Percentiles rank a stretch among this genome's conserved stretches.
These are phyloP conservation scores for Arthroderma sp. DNA, from an alignment of 2,329 filamentous ascomycete genomes.

Conservation along the genomic window DNA sequence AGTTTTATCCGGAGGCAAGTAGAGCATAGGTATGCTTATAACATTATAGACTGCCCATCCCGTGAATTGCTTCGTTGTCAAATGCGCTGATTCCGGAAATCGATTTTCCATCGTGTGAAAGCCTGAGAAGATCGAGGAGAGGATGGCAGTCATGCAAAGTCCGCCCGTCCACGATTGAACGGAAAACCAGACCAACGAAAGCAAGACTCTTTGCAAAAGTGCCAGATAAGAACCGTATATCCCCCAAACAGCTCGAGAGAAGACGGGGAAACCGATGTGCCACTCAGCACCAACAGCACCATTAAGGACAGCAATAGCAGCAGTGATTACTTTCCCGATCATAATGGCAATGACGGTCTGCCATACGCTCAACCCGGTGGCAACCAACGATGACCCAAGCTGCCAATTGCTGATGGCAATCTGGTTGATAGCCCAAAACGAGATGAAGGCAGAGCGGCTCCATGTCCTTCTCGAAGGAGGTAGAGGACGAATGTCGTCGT, in stretches of 20 bases:
- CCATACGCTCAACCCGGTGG: slow-evolving; percentile 22
- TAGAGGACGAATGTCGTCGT: slow-evolving; percentile 40
- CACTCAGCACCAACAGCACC: slow-evolving; percentile 29
- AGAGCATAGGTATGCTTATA: slow-evolving; percentile 29
- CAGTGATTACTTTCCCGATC: slow-evolving; percentile 25
- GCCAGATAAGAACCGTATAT: slow-evolving; percentile 29
- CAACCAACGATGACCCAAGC: slow-evolving; percentile 23
- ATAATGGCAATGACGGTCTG: slow-evolving; percentile 21
- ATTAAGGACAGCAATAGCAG: slow-evolving; percentile 23
- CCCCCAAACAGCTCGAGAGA: slow-evolving; percentile 31
- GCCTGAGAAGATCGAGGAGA: slow-evolving; percentile 14
- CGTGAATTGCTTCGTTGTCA: slow-evolving; percentile 24
- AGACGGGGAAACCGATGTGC: slow-evolving; percentile 34
- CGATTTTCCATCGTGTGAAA: slow-evolving; percentile 23
- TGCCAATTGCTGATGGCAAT: slow-evolving; percentile 24
- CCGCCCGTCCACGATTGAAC: slow-evolving; percentile 26
- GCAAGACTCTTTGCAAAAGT: slow-evolving; percentile 29
- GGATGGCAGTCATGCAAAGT: slow-evolving; percentile 18
- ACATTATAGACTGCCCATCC: slow-evolving; percentile 26
- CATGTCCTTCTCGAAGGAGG: slow-evolving; percentile 32
- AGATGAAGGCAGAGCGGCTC: slow-evolving; percentile 32
- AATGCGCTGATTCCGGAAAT: slow-evolving; percentile 19
- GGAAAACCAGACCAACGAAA: slow-evolving; percentile 19
- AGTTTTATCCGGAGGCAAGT: slow-evolving; percentile 26
- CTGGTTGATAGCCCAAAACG: slow-evolving; percentile 38